Base-by-base conservation (phyloP, 805 yeast species). In the Pichia californica region DNA sequence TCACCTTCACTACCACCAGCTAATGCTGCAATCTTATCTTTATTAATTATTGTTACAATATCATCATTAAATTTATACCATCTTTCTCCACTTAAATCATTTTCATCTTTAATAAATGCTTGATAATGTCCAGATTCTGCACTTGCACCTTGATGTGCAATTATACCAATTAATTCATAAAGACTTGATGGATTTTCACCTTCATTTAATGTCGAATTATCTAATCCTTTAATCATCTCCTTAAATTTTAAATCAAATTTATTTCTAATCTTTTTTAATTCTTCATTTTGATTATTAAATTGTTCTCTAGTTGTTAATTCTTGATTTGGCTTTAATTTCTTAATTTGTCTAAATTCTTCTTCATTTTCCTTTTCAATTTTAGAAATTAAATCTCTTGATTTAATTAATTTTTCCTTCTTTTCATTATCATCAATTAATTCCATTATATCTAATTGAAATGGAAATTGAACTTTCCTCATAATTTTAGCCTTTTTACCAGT, bases 1-100 rank as follows among this genome's bases (percentile, higher is more conserved):
- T 93, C 99, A 54, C 95, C 79, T 68, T 94, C 99, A 45, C 98
- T 97, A 45, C 99, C 99, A 35, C 99, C 99, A 5, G 97, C 85
- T 52, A 93, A 72, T 44, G 75, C 64, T 62, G 88, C 96, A 48
- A 93, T 79, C 58, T 78, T 87, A 40, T 88, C 93, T 57, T 79
- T 83, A 49, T 73, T 78, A n/a, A 89, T 88, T 33, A 72, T 67
- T 7, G 77, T 69, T 15, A 93, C 95, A 59, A 83, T 83, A 65
- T 89, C 96, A 63, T 93, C 99, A 61, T 93, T 88, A 67, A 87
- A 93, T 63, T 81, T 82, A 83, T 86, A 91, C 99, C 99, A 93
- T 50, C 71, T 74, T 38, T 83, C 81, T 27, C 85, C 89, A 19
- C 67, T 73, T 40, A 70, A 57, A 56, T 82, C 88, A 16, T 64